Conservation (phyloP, 2,329 filamentous ascomycete species). For the Aspergillus brunneoviolaceus region DNA sequence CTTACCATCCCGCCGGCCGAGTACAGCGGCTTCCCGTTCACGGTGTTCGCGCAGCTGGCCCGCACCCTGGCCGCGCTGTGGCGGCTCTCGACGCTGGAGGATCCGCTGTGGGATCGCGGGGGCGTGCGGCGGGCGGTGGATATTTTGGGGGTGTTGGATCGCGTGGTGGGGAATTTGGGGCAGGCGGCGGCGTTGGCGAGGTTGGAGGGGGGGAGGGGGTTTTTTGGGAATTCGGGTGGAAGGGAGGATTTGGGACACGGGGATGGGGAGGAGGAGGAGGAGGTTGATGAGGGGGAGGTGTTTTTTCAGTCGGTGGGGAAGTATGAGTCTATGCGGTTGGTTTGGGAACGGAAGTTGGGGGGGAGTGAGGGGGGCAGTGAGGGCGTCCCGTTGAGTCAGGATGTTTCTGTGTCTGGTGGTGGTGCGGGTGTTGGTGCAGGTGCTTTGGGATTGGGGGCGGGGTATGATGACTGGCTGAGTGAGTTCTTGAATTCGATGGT, state of each 20-base stretch:
- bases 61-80: constrained; percentile 7
- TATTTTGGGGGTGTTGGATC: neutral
- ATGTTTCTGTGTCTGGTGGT: neutral
- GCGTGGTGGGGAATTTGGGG: constrained; percentile 6
- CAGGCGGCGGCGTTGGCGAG: constrained; percentile 5
- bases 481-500: constrained; percentile 6
- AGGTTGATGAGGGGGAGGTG: neutral
- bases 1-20: constrained; percentile 6
- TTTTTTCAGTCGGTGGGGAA: constrained; percentile 6
- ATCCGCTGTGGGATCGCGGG: constrained; percentile 7
- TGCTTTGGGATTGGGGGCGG: neutral
- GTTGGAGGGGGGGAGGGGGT: neutral
- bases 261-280: neutral
- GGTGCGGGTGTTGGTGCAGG: neutral
- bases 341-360: neutral
- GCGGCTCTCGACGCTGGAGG: constrained; percentile 7
- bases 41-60: constrained; percentile 9
- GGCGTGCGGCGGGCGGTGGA: constrained; percentile 1
- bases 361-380: neutral
- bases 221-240: neutral
- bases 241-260: neutral
- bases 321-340: constrained; percentile 2
- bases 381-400: neutral
- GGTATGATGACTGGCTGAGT: constrained; percentile 2
- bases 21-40: constrained; percentile 8